Evolutionary conservation across 495 filamentous ascomycete genomes (phyloP), one percentile per base, ranked within the genome.

Genomic region (Cercophora sp.): DNA sequence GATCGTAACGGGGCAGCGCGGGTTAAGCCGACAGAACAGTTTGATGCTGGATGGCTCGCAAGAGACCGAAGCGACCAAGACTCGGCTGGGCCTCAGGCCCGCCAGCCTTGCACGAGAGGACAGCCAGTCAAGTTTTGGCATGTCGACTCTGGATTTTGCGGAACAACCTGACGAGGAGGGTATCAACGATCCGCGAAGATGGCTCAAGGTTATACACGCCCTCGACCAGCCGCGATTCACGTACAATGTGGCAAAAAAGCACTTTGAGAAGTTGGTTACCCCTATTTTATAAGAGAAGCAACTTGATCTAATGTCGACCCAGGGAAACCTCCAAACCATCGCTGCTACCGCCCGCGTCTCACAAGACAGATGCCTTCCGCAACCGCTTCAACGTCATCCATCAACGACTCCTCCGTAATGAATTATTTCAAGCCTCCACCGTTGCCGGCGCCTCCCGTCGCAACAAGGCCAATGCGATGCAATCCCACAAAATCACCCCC

Each of bases 331-430:
- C 78, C 15, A 85, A 83, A 52, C 85, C 90, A 13, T 85, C 87
- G 0, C 68, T 96, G 27, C 82, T 97, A 49, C 90, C 93, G 0
- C 73, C 83, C 1, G 83, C 89, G 18, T 81, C 85, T 4, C 85
- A 88, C 58, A 96, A 95, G 59, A 95, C 88, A 8, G 70, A 82
- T 9, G 70, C 95, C 37, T 96, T 96, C 69, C 82, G 91, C 40
- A 88, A 96, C 64, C 79, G 91, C 39, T 96, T 92, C 64, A 85
- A 95, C 56, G 73, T 96, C 31, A 81, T 97, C 24, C 87, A 96
- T 62, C 91, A 96, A 60, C 82, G 94, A 5, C 79, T 97, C 11
- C 77, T 97, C 10, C 84, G 93, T 26, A 96, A 96, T 63, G 92
- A 96, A 63, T 81, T 88, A 8, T 98, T 97, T 59, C 92, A 96